A percentile compares a stretch with the other conserved stretches of the same genome.
Conservation (phyloP, 2,329 filamentous ascomycete species). For the Neofusicoccum laricinum region DNA sequence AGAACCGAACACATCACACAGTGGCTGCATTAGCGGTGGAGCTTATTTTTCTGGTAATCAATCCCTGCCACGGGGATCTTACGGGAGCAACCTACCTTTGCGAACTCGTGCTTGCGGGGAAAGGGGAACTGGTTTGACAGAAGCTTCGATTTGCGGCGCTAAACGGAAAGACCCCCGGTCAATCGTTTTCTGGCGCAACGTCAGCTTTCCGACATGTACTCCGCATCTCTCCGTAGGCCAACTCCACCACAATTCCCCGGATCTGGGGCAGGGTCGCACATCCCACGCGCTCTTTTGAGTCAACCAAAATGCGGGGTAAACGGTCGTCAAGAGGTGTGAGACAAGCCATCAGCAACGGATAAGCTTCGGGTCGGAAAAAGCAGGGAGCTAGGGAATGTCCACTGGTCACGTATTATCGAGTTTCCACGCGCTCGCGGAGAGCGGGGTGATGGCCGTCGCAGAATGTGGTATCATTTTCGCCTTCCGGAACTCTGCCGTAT, state of each 20-base stretch:
- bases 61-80: background rate
- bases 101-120: background rate
- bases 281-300: background rate
- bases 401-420: background rate
- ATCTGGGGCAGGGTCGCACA: background rate
- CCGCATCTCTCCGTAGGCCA: background rate
- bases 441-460: background rate
- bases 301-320: background rate
- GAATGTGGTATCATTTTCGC: slow-evolving; percentile 13
- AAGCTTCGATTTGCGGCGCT: background rate
- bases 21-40: background rate
- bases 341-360: background rate
- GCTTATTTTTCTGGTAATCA: background rate
- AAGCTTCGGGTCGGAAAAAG: background rate
- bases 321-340: background rate
- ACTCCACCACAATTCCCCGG: background rate
- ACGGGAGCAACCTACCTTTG: background rate
- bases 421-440: background rate
- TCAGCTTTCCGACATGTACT: background rate
- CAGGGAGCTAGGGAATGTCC: background rate
- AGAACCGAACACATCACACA: background rate
- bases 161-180: background rate
- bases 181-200: background rate
- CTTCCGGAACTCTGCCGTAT: background rate
- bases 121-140: background rate